Evolutionary conservation across 2,329 filamentous ascomycete species (phyloP), one percentile per base, ranked within the genome.

Genomic region (Stachybotrys chlorohalonatus): DNA sequence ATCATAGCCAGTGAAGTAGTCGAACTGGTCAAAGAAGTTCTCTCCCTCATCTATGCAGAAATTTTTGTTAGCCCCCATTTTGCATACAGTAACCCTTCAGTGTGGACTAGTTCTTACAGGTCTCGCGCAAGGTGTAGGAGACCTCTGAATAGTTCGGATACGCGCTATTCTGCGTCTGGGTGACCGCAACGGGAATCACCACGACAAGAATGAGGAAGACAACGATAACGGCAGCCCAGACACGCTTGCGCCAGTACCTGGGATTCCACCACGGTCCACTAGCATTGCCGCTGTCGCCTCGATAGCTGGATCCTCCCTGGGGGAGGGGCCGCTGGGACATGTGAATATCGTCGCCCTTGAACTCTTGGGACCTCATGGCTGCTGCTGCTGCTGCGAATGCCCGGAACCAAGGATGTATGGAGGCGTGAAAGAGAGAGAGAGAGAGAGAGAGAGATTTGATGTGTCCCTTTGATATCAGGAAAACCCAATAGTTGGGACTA

Each of bases 21-120:
- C 63, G 61, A 82, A 82, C 42, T 79, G 73, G 60, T 81, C 77
- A 63, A 82, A 82, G 62, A 82, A 82, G 13, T 59, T 63, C 47
- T 73, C 68, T 52, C 77, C 76, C 16, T 71, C 73, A 59, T 80
- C 78, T 81, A 49, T 7, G 11, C 24, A 24, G 24, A 24, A 24
- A 24, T 4, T 5, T n/a, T 45, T 45, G 39, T 45, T 45, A 45
- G 39, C n/a, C 11, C n/a, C 2, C 11, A 11, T 45, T 7, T n/a
- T 47, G 15, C 46, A 24, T 2, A n/a, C 39, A 45, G 47, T 31
- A 16, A 48, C 48, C 17, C 24, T 4, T 24, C 24, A 24, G 24
- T 4, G 24, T 24, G 24, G 24, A 24, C 24, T 24, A 11, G 6
- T 32, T 62, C 76, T 64, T 62, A 79, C 78, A 81, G 52, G 75